Percentiles rank a stretch among this genome's conserved stretches.
Evolutionary conservation across 139 green algal genomes (phyloP).

Genomic region (Dunaliella primolecta): DNA sequence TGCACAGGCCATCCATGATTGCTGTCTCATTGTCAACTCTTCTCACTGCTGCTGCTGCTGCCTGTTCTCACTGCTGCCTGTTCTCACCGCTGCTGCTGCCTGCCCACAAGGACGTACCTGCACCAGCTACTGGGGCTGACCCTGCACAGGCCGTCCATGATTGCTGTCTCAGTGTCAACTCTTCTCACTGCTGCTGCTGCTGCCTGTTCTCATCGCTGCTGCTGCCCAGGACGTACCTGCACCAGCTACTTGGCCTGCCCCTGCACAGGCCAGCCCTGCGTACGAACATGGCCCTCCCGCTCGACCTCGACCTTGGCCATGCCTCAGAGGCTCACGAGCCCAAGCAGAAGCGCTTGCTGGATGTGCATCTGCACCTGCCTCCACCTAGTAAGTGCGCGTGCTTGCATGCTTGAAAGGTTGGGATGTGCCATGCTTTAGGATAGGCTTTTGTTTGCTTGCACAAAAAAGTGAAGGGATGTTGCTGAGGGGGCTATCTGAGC

Average conservation of each 20-base stretch:
- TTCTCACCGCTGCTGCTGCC: no score
- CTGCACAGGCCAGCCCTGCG: constrained; percentile 71
- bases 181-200: no score
- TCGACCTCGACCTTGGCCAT: background rate
- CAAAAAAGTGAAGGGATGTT: background rate
- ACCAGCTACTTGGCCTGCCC: constrained; percentile 68
- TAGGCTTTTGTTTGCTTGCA: background rate
- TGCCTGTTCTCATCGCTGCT: no score
- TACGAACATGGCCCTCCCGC: constrained; percentile 50
- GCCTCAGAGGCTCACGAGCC: background rate
- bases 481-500: no score
- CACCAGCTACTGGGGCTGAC: constrained; percentile 70
- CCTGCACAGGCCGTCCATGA: constrained; percentile 69
- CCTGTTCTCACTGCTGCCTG: no score
- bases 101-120: constrained; percentile 39
- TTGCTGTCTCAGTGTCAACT: no score
- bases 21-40: no score
- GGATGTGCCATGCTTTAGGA: background rate
- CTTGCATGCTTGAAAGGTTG: background rate
- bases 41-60: no score
- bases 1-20: no score
- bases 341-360: constrained; percentile 36
- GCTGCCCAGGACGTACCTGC: constrained; percentile 47
- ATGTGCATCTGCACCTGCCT: constrained; percentile 71
- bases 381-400: constrained; percentile 28